Conservation (phyloP, 805 yeast genomes). For the Saccharomycopsis fodiens region DNA sequence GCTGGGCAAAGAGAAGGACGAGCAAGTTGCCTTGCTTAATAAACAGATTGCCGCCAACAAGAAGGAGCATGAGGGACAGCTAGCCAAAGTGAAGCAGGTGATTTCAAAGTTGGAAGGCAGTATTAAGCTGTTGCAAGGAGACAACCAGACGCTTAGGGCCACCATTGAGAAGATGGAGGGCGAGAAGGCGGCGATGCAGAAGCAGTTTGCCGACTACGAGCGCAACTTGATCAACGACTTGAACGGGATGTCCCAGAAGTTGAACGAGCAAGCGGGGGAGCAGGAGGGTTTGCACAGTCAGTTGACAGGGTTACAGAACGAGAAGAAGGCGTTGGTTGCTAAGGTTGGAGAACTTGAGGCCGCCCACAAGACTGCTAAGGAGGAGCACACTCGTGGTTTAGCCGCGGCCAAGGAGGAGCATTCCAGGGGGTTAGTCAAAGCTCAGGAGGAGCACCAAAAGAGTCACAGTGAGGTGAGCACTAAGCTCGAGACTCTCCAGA, state of each 20-base stretch:
- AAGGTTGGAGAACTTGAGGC: constrained; percentile 25
- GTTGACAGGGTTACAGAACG: constrained; percentile 23
- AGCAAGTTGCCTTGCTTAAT: constrained; percentile 34
- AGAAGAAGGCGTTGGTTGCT: constrained; percentile 23
- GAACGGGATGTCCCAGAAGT: constrained; percentile 19
- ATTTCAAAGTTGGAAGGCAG: constrained; percentile 23
- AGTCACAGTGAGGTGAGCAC: background rate
- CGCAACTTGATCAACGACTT: constrained; percentile 19
- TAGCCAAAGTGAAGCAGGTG: constrained; percentile 21
- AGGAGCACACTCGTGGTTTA: background rate
- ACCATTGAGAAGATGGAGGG: constrained; percentile 23
- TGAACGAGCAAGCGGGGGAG: constrained; percentile 21
- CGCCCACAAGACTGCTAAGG: background rate
- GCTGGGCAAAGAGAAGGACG: constrained; percentile 46
- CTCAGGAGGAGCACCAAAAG: background rate
- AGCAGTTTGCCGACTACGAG: constrained; percentile 19
- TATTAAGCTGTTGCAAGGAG: constrained; percentile 19
- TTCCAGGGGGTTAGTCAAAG: background rate
- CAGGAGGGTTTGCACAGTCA: constrained; percentile 6
- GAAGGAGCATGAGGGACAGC: constrained; percentile 30
- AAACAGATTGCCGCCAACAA: constrained; percentile 31
- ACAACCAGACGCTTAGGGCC: constrained; percentile 17
- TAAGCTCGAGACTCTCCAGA: background rate
- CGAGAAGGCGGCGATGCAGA: constrained; percentile 23
- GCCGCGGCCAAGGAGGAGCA: background rate